A percentile compares a stretch with the other conserved stretches of the same genome.
Conservation (phyloP, 2,329 filamentous ascomycete species). For the Drechslerella coelobrocha region DNA sequence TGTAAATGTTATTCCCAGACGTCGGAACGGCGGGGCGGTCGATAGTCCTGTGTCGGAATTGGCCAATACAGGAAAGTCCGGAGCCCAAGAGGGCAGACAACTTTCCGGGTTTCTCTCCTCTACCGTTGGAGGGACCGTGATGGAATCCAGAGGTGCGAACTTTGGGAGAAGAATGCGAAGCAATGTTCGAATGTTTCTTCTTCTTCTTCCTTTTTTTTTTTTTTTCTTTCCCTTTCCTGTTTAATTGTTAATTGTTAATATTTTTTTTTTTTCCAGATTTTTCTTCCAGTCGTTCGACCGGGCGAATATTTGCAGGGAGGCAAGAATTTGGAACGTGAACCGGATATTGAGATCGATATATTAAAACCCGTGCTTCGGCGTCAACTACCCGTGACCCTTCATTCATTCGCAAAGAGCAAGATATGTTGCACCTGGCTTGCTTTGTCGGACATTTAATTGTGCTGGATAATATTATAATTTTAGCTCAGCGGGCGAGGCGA, state of each 20-base stretch:
- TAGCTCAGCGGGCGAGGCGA: neutral
- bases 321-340: conserved; percentile 9
- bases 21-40: conserved; percentile 46
- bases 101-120: neutral
- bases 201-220: neutral
- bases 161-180: too few relatives aligned
- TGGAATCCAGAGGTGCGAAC: conserved; percentile 36
- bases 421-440: conserved; percentile 16
- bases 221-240: too few relatives aligned
- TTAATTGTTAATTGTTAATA: neutral
- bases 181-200: conserved; percentile 31
- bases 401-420: conserved; percentile 2
- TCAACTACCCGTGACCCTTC: conserved; percentile 22
- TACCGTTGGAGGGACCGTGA: conserved; percentile 2
- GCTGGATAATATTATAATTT: conserved; percentile 8
- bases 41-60: conserved; percentile 26
- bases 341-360: conserved; percentile 13
- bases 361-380: conserved; percentile 19
- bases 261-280: neutral
- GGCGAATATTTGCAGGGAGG: neutral
- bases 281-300: conserved; percentile 14
- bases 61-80: conserved; percentile 42
- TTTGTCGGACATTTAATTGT: conserved; percentile 44
- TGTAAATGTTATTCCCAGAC: conserved; percentile 35
- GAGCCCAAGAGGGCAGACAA: neutral